Base-by-base conservation (phyloP, 2,329 filamentous ascomycete genomes). In the Clonostachys rhizophaga region DNA sequence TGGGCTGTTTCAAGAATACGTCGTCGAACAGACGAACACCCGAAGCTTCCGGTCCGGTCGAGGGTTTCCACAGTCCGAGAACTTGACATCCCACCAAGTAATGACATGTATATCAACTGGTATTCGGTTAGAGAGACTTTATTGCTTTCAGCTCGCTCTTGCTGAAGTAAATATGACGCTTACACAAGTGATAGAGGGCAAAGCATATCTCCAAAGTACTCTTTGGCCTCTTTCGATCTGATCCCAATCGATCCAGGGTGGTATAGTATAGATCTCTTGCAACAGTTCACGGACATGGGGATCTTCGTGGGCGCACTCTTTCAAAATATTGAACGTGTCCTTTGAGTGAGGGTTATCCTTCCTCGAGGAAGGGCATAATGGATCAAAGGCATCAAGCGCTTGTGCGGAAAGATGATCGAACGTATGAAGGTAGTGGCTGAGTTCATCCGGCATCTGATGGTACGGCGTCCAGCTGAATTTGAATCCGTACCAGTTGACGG, bases 241-340 rank as follows among this genome's bases (percentile, higher is more conserved):
- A 3, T 77, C 76, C 87, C 86, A 91, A 59, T 91, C 81, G 3
- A 91, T 87, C 86, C 87, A 91, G 1, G 78, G 71, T 0, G 87
- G 88, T 5, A 89, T 65, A 0, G 76, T 82, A 48, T 81, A 84
- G 47, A 87, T 72, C 57, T 90, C 73, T 1, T 65, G 61, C 87
- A 87, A 91, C 9, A 92, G 67, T 46, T 75, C 55, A 3, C 58
- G 55, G 4, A 78, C 66, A 37, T 78, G 75, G 20, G 76, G 67
- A 54, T 91, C 78, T 6, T 72, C 68, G 3, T 66, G 60, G 10
- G 74, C 70, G 60, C 90, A 72, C 6, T 84, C 72, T 55, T 71
- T 66, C 2, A 92, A 65, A 9, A 89, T 63, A 11, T 68, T 69
- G 57, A 86, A 89, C 2, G 89, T 60, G 56, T 90, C 86, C 55